A percentile compares a stretch with the other conserved stretches of the same genome.
phyloP scores from a whole-genome alignment of 2,329 filamentous ascomycete genomes.

The Exophiala sideris region DNA sequence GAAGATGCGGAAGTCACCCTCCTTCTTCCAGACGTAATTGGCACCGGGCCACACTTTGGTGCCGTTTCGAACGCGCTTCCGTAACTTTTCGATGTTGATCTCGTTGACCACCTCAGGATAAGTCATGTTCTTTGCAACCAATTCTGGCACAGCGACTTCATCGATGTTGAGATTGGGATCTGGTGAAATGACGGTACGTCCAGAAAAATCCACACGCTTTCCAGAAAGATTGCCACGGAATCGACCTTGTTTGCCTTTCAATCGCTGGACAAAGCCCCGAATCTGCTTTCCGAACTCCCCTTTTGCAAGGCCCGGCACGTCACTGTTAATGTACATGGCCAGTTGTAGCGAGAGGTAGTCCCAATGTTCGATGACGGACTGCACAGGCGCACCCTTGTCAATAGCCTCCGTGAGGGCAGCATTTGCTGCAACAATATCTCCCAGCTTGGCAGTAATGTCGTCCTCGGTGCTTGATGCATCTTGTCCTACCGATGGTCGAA shows the following conservation, averaged over 20 bases:
- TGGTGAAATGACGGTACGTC: constrained; percentile 93
- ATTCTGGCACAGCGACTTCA: constrained; percentile 83
- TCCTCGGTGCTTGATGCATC: constrained; percentile 93
- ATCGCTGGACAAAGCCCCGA: constrained; percentile 86
- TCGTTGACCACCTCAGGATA: constrained; percentile 86
- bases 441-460: constrained; percentile 93
- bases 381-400: constrained; percentile 76
- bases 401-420: constrained; percentile 80
- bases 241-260: constrained; percentile 96
- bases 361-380: constrained; percentile 97
- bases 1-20: constrained; percentile 66
- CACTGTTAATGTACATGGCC: constrained; percentile 97
- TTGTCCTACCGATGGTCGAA: constrained; percentile 89
- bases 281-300: constrained; percentile 83
- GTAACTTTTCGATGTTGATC: constrained; percentile 81
- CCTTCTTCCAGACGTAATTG: constrained; percentile 73
- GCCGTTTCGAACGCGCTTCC: constrained; percentile 70
- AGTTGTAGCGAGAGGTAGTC: constrained; percentile 94
- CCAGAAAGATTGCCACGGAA: constrained; percentile 96
- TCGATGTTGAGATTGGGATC: constrained; percentile 93
- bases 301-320: constrained; percentile 87
- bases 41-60: constrained; percentile 80
- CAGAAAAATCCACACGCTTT: constrained; percentile 98
- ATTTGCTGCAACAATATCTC: constrained; percentile 91
- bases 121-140: constrained; percentile 94